Evolutionary conservation across 805 yeast species (phyloP).

Genomic region (Kuraishia borneana): DNA sequence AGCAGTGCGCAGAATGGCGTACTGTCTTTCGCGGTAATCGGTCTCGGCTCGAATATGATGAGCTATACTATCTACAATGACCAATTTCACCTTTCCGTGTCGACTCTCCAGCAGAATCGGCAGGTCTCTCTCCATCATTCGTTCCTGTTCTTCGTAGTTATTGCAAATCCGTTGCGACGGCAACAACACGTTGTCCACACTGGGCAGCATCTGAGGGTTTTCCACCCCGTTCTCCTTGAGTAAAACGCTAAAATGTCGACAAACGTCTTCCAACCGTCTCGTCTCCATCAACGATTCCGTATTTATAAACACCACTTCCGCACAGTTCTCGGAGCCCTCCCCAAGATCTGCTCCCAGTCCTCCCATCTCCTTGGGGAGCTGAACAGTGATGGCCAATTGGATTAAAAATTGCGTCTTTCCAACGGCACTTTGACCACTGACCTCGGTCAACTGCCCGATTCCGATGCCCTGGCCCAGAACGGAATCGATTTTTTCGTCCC

Average conservation of each 20-base stretch:
- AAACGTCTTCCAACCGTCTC: conserved; percentile 41
- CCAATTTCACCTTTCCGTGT: conserved; percentile 30
- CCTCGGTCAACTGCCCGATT: conserved; percentile 50
- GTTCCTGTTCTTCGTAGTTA: conserved; percentile 66
- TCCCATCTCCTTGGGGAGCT: conserved; percentile 31
- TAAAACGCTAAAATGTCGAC: conserved; percentile 13
- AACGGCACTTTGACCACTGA: conserved; percentile 75
- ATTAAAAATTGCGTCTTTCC: conserved; percentile 79
- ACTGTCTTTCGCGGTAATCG: conserved; percentile 26
- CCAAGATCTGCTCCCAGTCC: conserved; percentile 24
- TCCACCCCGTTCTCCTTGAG: conserved; percentile 23
- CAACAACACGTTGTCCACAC: conserved; percentile 28
- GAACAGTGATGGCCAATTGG: conserved; percentile 54
- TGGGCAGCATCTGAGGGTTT: conserved; percentile 16
- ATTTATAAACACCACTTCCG: conserved; percentile 54
- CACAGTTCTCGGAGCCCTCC: conserved; percentile 5
- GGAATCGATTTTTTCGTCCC: conserved; percentile 37
- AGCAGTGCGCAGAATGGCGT: conserved; percentile 31
- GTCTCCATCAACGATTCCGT: conserved; percentile 74
- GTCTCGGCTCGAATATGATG: conserved; percentile 65
- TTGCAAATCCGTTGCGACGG: conserved; percentile 41
- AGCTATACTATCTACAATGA: conserved; percentile 74
- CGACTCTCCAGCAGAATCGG: conserved; percentile 39
- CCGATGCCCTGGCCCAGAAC: conserved; percentile 45
- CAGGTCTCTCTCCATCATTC: conserved; percentile 56